Evolutionary conservation across 148 eudicot species (phyloP), one percentile per base, ranked within the genome.

Genomic region (Talinum fruticosum): DNA sequence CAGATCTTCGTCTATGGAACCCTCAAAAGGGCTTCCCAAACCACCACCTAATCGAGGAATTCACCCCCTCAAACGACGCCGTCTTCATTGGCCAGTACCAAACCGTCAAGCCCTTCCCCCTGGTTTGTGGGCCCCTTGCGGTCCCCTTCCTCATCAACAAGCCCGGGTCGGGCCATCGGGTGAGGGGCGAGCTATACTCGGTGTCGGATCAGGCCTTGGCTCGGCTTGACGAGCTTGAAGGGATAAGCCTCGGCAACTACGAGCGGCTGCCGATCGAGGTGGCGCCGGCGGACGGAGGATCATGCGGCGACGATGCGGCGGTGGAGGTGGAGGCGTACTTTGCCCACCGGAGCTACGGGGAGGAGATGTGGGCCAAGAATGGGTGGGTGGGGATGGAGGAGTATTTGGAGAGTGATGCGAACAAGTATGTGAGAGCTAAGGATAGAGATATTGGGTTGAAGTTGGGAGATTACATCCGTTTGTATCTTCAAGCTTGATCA

Each of bases 1-100:
- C 78, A 78, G 59, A 85, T 92, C 49, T 90, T 92, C 87, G 85
- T 88, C 0, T 92, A 92, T 79, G 97, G 97, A 8, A 92, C 97
- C 1, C 90, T 92, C 13, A 92, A 92, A 88, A 81, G 19, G 92
- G 90, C 35, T 90, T 89, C 83, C 75, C 87, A 67, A 92, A 92
- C 86, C 97, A 92, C 78, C 26, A 30, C 61, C 86, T 92, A 26
- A 54, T 92, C 47, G 78, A 85, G 53, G 68, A 71, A 45, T 79
- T 89, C 16, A 79, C 76, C 72, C 53, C 82, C 35, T 61, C 89
- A 13, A 74, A 83, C 84, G 92, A 89, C 85, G 94, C 94, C 76
- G 54, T 41, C 12, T 89, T 69, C 76, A 0, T 86, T 44, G 92
- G 94, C 61, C 5, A 70, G 18, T 71, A 71, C 84, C 72, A 73